Evolutionary conservation across 2,329 filamentous ascomycete species (phyloP), one percentile per base, ranked within the genome.

Genomic region (Cadophora gregata): DNA sequence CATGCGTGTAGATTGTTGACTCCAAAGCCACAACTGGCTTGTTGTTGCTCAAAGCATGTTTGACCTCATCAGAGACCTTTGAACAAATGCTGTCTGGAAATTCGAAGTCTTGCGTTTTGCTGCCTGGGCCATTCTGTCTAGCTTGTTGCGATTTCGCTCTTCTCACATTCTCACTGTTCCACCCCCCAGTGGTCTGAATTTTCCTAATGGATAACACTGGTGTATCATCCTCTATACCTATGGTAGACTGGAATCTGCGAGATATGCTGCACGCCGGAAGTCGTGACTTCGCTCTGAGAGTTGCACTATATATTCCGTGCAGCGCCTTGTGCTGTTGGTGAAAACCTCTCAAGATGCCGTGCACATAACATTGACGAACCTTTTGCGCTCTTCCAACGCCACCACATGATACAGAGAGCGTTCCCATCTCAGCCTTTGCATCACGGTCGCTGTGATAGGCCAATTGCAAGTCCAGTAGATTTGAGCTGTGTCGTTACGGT

Each of bases 1-100:
- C 94, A 80, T 99, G 96, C 1, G 96, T 99, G 79, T 99, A 98
- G 73, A 99, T 98, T 4, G 96, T 97, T 1, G 93, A 93, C 79
- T 99, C 96, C 4, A 99, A 85, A 19, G 95, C 96, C 12, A 99
- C 94, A 4, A 99, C 90, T 0, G 96, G 95, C 74, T 88, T 89
- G 65, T 51, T 33, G 24, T 36, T 47, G 2, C 6, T 31, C 21
- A 65, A 42, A 36, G 63, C 63, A 38, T 45, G 47, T 4, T 10
- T 16, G 6, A 65, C 63, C 33, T 65, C 58, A 8, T 61, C 33
- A 19, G 58, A 55, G 21, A 65, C 19, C 25, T 24, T 47, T 12
- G 27, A 47, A 38, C 27, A 27, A 21, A n/a, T 21, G 8, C 19
- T 48, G 9, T 47, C 38, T 2, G 58, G 24, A 31, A 45, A 47